Conservation (phyloP, 345 rosid genomes). For the Raphanus sativus region DNA sequence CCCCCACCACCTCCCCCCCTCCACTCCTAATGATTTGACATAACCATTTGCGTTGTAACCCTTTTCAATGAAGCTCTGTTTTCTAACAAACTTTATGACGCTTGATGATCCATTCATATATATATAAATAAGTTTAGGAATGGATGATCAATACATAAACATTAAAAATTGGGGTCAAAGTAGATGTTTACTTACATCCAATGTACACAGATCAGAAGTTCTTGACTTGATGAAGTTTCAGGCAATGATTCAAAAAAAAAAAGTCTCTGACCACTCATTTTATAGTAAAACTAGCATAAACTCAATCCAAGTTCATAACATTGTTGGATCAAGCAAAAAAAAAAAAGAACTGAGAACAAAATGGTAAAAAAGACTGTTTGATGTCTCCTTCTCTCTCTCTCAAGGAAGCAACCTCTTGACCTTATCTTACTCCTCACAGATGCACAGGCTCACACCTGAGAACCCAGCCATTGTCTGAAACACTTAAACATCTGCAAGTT, state of each 20-base stretch:
- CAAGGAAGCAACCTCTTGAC: conserved; percentile 35
- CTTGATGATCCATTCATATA: not conserved
- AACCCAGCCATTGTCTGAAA: conserved; percentile 91
- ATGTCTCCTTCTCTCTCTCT: not conserved
- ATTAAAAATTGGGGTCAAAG: not conserved
- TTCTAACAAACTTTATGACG: not conserved
- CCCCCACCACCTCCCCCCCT: no score
- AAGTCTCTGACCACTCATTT: not conserved
- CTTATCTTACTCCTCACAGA: conserved; percentile 43
- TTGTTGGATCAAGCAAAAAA: conserved; percentile 2
- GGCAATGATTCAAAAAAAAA: conserved; percentile 7
- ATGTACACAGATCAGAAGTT: no score
- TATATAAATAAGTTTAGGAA: not conserved
- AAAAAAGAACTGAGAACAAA: no score
- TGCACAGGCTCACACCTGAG: conserved; percentile 82
- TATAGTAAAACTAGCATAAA: not conserved
- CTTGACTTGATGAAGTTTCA: no score
- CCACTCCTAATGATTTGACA: no score
- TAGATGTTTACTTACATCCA: no score
- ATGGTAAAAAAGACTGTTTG: no score
- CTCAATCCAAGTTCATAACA: conserved; percentile 28
- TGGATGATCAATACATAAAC: no score
- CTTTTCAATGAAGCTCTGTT: no score
- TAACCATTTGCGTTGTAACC: no score
- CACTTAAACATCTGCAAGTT: conserved; percentile 88